phyloP scores from a whole-genome alignment of 805 yeast species.

The Zygotorulaspora chibaensis region DNA sequence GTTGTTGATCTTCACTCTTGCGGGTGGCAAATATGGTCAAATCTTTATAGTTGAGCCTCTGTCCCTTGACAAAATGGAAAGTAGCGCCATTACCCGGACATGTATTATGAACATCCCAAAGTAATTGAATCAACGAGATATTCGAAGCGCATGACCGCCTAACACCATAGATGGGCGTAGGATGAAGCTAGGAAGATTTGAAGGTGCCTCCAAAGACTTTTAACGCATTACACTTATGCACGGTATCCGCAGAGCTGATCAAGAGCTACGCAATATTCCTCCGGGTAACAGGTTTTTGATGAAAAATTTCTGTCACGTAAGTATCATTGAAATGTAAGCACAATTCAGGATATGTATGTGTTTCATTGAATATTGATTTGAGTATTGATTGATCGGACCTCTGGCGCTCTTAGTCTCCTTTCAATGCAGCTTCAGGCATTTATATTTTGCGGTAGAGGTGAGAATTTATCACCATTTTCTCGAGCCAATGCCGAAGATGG shows the following conservation, averaged over 20 bases:
- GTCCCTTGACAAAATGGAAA: not conserved
- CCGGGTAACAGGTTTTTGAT: not conserved
- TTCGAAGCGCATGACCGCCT: too few species aligned
- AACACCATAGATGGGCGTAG: too few species aligned
- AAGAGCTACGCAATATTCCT: not conserved
- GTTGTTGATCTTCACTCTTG: not conserved
- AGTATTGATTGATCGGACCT: not conserved
- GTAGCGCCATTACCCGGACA: not conserved
- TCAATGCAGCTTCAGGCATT: conserved; percentile 90
- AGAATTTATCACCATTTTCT: conserved; percentile 66
- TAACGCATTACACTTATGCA: not conserved
- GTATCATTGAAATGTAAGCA: too few species aligned
- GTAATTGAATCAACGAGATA: not conserved
- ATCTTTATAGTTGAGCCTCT: not conserved
- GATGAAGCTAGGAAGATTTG: not conserved
- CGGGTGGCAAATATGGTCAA: conserved; percentile 8
- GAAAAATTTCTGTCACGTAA: not conserved
- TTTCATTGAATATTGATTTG: too few species aligned
- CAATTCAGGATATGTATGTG: too few species aligned
- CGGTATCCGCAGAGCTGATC: too few species aligned
- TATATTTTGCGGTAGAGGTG: conserved; percentile 84
- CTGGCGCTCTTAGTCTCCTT: not conserved
- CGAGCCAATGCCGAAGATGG: conserved; percentile 30
- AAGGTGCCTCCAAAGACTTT: not conserved
- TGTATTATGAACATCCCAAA: not conserved